Percentiles rank a stretch among this genome's conserved stretches.
phyloP scores from a whole-genome alignment of 768 basidiomycete species.

The Dentipellis sp. region DNA sequence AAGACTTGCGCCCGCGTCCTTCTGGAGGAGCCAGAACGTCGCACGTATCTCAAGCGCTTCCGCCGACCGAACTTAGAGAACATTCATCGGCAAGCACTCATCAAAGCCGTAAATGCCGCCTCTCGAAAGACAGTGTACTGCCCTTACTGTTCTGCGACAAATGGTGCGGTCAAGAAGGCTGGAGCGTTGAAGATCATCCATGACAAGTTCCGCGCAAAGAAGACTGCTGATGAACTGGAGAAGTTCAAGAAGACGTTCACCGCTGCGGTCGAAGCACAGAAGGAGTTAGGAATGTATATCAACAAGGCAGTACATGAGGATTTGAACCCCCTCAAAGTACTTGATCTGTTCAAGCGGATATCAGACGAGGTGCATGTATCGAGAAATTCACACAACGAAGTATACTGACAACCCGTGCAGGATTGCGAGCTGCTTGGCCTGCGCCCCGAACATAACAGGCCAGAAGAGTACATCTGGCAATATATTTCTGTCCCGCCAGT shows the following conservation, averaged over 20 bases:
- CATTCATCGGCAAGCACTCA: conserved; percentile 72
- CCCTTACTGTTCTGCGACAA: conserved; percentile 86
- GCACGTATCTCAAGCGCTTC: conserved; percentile 81
- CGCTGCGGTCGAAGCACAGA: conserved; percentile 76
- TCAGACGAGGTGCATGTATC: conserved; percentile 66
- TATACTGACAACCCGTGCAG: conserved; percentile 27
- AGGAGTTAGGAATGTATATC: conserved; percentile 76
- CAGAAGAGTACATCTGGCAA: conserved; percentile 98
- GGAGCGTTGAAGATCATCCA: conserved; percentile 95
- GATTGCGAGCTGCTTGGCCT: conserved; percentile 94
- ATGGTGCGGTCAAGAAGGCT: conserved; percentile 94
- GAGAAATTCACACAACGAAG: background rate
- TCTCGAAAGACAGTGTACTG: conserved; percentile 91
- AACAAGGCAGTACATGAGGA: conserved; percentile 89
- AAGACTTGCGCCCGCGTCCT: conserved; percentile 90
- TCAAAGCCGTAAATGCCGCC: conserved; percentile 76
- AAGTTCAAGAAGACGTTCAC: conserved; percentile 78
- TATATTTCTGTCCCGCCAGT: conserved; percentile 97
- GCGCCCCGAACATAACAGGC: conserved; percentile 80
- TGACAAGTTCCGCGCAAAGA: conserved; percentile 94
- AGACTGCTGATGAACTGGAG: conserved; percentile 82
- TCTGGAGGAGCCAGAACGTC: conserved; percentile 79
- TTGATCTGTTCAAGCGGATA: conserved; percentile 87
- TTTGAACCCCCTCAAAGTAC: conserved; percentile 86
- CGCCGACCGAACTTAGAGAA: conserved; percentile 88